Percentiles rank a stretch among this genome's conserved stretches.
These are phyloP conservation scores for Babesia bigemina DNA, from an alignment of 169 alveolate species.

Conservation along the genomic window DNA sequence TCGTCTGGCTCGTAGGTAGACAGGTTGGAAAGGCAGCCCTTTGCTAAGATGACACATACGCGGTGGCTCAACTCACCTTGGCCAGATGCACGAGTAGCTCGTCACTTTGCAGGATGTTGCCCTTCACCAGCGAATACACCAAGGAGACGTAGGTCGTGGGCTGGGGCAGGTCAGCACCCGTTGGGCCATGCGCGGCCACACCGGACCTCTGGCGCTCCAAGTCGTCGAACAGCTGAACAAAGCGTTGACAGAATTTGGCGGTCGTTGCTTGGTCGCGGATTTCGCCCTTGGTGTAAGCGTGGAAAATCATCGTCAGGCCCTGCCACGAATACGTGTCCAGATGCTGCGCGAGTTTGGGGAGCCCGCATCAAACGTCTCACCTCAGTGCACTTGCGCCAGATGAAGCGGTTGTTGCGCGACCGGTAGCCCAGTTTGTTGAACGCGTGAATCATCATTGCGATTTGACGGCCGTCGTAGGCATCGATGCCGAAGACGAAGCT, in stretches of 20 bases:
- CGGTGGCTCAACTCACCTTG: conserved; percentile 13
- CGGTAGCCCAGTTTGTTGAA: conserved; percentile 49
- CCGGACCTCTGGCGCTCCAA: conserved; percentile 7
- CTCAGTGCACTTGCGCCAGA: conserved; percentile 43
- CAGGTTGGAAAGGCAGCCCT: conserved; percentile 23
- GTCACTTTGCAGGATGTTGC: conserved; percentile 14
- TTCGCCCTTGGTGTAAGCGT: conserved; percentile 60
- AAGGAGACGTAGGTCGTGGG: conserved; percentile 48
- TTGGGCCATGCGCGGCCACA: background rate
- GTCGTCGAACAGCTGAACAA: conserved; percentile 16
- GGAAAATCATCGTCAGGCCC: conserved; percentile 64
- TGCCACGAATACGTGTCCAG: conserved; percentile 49
- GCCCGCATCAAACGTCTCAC: background rate
- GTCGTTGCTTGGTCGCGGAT: conserved; percentile 19
- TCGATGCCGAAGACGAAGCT: conserved; percentile 9
- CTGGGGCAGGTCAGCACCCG: conserved; percentile 17
- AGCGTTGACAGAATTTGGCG: conserved; percentile 16
- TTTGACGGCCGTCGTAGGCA: conserved; percentile 44
- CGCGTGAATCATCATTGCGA: conserved; percentile 68
- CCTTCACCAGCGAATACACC: conserved; percentile 58
- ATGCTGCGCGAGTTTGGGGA: conserved; percentile 1
- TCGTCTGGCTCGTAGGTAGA: conserved; percentile 47
- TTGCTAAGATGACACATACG: background rate
- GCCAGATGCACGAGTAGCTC: conserved; percentile 32
- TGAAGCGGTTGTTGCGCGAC: conserved; percentile 10